Percentiles rank a stretch among this genome's conserved stretches.
Evolutionary conservation across 768 basidiomycete genomes (phyloP).

Genomic region (Leucocoprinus birnbaumii): DNA sequence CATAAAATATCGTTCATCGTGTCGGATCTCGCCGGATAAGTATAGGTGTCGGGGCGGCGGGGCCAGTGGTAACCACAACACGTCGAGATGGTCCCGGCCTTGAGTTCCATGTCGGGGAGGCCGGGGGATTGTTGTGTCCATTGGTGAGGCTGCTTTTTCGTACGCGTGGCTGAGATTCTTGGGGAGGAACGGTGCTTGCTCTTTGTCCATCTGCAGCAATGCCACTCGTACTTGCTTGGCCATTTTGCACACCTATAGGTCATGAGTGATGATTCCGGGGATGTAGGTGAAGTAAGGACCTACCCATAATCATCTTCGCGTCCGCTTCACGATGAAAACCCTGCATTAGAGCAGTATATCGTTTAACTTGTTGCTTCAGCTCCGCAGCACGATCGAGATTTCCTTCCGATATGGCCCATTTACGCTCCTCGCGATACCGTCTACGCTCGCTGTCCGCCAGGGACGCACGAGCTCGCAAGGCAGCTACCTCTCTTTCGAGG

Average conservation of each 20-base stretch:
- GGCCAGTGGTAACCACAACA: background rate
- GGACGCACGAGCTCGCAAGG: conserved; percentile 72
- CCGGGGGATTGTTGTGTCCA: background rate
- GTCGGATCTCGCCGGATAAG: conserved; percentile 4
- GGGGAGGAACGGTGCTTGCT: background rate
- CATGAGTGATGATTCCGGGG: background rate
- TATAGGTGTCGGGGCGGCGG: background rate
- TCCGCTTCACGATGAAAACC: conserved; percentile 81
- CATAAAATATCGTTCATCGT: background rate
- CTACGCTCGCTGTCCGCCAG: conserved; percentile 82
- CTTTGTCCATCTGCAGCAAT: background rate
- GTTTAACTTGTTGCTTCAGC: conserved; percentile 82
- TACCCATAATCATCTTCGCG: conserved; percentile 62
- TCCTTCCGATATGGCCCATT: conserved; percentile 82
- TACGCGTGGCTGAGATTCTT: conserved; percentile 6
- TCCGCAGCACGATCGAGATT: conserved; percentile 72
- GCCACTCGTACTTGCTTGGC: background rate
- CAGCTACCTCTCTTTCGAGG: conserved; percentile 71
- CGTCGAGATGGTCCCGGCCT: conserved; percentile 5
- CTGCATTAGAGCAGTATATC: conserved; percentile 76
- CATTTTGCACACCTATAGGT: background rate
- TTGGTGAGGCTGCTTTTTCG: conserved; percentile 4
- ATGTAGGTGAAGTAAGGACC: conserved; percentile 1
- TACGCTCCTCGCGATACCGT: conserved; percentile 80
- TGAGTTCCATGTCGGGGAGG: background rate